Evolutionary conservation across 2,329 filamentous ascomycete genomes (phyloP).

Genomic region (Diaporthe capsici): DNA sequence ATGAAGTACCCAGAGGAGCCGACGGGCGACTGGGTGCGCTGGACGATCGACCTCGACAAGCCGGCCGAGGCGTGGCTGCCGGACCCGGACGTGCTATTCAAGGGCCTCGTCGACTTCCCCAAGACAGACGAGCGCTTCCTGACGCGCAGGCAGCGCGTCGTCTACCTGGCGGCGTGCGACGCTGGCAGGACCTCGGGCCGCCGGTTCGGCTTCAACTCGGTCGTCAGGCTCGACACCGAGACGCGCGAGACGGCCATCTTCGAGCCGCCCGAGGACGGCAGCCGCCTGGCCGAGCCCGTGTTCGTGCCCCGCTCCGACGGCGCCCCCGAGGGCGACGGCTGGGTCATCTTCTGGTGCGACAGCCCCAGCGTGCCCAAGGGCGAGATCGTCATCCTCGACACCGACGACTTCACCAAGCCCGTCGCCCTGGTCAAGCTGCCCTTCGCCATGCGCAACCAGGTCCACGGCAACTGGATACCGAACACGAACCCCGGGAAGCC

Average conservation of each 20-base stretch:
- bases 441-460: slow-evolving; percentile 42
- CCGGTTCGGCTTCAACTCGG: slow-evolving; percentile 49
- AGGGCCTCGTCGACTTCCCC: slow-evolving; percentile 50
- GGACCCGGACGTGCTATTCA: slow-evolving; percentile 47
- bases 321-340: slow-evolving; percentile 58
- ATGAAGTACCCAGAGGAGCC: slow-evolving; percentile 53
- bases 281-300: slow-evolving; percentile 57
- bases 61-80: slow-evolving; percentile 51
- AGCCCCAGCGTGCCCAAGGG: slow-evolving; percentile 44
- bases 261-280: slow-evolving; percentile 48
- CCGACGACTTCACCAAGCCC: slow-evolving; percentile 41
- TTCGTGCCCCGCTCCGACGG: slow-evolving; percentile 56
- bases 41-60: slow-evolving; percentile 52
- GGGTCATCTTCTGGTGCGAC: slow-evolving; percentile 54
- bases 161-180: slow-evolving; percentile 51
- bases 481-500: not conserved
- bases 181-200: slow-evolving; percentile 48
- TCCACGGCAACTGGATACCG: slow-evolving; percentile 48
- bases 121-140: slow-evolving; percentile 57
- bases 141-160: slow-evolving; percentile 57
- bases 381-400: slow-evolving; percentile 46
- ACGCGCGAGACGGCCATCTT: slow-evolving; percentile 50
- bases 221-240: slow-evolving; percentile 50
- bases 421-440: slow-evolving; percentile 44
- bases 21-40: slow-evolving; percentile 51